phyloP scores from a whole-genome alignment of 2,329 filamentous ascomycete genomes.

The Bimuria novae-zelandiae region DNA sequence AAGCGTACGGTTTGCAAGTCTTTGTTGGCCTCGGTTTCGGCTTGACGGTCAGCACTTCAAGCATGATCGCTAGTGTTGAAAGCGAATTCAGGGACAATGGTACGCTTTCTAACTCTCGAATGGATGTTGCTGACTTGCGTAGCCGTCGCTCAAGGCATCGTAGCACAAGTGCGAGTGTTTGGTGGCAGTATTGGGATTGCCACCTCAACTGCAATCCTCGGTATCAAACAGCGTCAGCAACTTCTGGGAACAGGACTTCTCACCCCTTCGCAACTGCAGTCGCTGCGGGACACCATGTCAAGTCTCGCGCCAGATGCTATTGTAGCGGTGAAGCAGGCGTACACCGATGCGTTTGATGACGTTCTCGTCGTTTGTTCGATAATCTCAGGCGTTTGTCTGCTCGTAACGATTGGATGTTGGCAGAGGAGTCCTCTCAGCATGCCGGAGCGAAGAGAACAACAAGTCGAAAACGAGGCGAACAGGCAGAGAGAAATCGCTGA shows the following conservation, averaged over 20 bases:
- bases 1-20: conserved; percentile 13
- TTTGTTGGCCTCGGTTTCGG: conserved; percentile 15
- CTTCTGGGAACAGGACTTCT: conserved; percentile 10
- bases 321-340: conserved; percentile 11
- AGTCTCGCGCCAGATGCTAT: background rate
- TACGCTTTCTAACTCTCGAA: background rate
- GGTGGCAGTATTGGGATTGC: conserved; percentile 18
- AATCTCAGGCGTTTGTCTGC: conserved; percentile 17
- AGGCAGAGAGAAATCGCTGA: background rate
- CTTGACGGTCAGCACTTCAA: conserved; percentile 12
- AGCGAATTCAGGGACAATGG: conserved; percentile 10
- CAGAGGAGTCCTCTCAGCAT: conserved; percentile 6
- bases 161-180: conserved; percentile 16
- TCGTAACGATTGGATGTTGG: conserved; percentile 19
- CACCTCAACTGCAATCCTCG: conserved; percentile 15
- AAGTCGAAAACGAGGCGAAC: background rate
- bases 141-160: conserved; percentile 15
- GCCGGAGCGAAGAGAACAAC: background rate
- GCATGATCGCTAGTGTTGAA: conserved; percentile 12
- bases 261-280: conserved; percentile 8
- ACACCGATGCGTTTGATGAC: conserved; percentile 23
- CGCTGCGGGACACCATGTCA: conserved; percentile 13
- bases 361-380: conserved; percentile 22
- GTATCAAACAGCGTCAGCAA: conserved; percentile 11
- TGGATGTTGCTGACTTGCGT: background rate